A percentile compares a stretch with the other conserved stretches of the same genome.
Conservation (phyloP, 2,329 filamentous ascomycete genomes). For the Aspergillus tanneri region DNA sequence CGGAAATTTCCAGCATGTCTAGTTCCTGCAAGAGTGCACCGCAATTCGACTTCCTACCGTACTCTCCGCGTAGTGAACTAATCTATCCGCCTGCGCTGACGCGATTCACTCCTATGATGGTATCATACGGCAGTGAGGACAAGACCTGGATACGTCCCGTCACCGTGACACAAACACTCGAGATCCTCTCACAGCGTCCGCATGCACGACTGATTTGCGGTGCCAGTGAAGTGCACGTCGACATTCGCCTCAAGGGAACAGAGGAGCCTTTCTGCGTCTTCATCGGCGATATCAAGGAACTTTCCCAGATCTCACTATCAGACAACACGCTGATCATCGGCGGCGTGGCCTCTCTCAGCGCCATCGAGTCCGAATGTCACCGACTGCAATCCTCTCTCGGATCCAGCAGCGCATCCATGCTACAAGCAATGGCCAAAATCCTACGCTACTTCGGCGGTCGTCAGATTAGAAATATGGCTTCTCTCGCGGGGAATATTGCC, state of each 20-base stretch:
- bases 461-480: constrained; percentile 86
- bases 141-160: constrained; percentile 82
- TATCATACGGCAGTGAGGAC: constrained; percentile 81
- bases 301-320: constrained; percentile 69
- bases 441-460: constrained; percentile 58
- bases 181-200: constrained; percentile 77
- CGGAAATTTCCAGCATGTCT: not conserved
- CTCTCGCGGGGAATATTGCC: constrained; percentile 79
- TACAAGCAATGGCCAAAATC: constrained; percentile 81
- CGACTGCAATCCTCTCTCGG: constrained; percentile 64
- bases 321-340: constrained; percentile 76
- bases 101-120: constrained; percentile 70
- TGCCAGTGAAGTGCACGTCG: constrained; percentile 87
- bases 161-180: constrained; percentile 78
- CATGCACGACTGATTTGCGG: constrained; percentile 84
- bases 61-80: constrained; percentile 80
- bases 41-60: constrained; percentile 81
- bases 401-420: constrained; percentile 60
- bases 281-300: constrained; percentile 79
- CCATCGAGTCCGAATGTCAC: constrained; percentile 73
- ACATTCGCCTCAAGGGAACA: constrained; percentile 87
- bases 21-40: constrained; percentile 50
- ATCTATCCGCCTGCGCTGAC: constrained; percentile 81
- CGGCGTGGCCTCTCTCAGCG: constrained; percentile 78
- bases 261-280: constrained; percentile 80